Evolutionary conservation across 306 rosid genomes (phyloP), one percentile per base, ranked within the genome.

Genomic region (Vigna unguiculata): DNA sequence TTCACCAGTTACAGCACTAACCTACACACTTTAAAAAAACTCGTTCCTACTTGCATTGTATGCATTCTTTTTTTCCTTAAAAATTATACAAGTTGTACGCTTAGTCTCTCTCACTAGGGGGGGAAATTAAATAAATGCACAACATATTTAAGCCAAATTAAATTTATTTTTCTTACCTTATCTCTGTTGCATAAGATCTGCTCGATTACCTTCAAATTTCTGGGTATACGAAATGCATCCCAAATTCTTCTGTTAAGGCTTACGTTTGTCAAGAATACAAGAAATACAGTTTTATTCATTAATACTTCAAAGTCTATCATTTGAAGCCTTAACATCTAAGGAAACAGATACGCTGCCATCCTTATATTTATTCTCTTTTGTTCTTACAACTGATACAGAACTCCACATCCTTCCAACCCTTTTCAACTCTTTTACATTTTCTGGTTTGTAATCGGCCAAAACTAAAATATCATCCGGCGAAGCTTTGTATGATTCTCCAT

Each of bases 381-480:
- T 7, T 79, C 81, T 9, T 22, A 81, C 59, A 34, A 81, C 71
- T 1, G 85, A 25, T 3, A 77, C 72, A 60, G 88, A 84, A 67
- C 70, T 36, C 91, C 93, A 92, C 14, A 71, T 58, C n/a, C 83
- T 82, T 47, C 86, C 85, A 3, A 24, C 16, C 45, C 89, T 68
- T 64, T 79, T 81, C 59, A 92, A 75, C 74, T 88, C 93, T 15
- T 70, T 48, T 2, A 48, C 69, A 9, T 69, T 40, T 70, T 90
- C 88, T 0, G 91, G 90, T 80, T 87, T 90, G 16, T 67, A 83
- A 71, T 88, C 86, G 0, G 86, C 51, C 75, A 90, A 79, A 49
- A 90, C 19, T 13, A 92, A 72, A 57, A 90, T 52, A 84, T 91
- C 97, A 21, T 91, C 93, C 0, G 95, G 93, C 20, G 86, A 69